A percentile compares a stretch with the other conserved stretches of the same genome.
Evolutionary conservation across 768 basidiomycete genomes (phyloP).

Genomic region (Pleurotus cornucopiae): DNA sequence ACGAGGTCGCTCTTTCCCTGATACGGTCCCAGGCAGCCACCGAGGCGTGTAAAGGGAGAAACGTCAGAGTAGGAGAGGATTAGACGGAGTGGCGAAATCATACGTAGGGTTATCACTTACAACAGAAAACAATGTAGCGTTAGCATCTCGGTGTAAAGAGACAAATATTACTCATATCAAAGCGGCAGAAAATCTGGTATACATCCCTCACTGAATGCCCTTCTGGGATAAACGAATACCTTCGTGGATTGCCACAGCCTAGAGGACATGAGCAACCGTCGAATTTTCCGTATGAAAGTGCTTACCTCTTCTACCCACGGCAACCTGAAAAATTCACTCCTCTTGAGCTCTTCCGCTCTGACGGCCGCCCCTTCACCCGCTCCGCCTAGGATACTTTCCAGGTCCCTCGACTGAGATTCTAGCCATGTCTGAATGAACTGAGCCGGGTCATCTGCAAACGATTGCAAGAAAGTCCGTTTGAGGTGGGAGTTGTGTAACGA

Average conservation of each 20-base stretch:
- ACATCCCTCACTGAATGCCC: neutral
- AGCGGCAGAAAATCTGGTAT: neutral
- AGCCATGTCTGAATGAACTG: conserved; percentile 88
- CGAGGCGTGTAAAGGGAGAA: too few species aligned
- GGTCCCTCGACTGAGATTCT: conserved; percentile 86
- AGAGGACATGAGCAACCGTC: conserved; percentile 13
- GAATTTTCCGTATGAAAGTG: conserved; percentile 3
- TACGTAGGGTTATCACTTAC: neutral
- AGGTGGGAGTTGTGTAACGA: conserved; percentile 83
- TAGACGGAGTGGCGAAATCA: too few species aligned
- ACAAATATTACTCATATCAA: neutral
- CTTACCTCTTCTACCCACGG: conserved; percentile 83
- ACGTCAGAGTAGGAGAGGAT: too few species aligned
- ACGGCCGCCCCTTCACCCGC: conserved; percentile 74
- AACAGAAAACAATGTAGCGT: neutral
- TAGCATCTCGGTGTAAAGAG: neutral
- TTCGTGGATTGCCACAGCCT: conserved; percentile 84
- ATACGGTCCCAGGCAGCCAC: too few species aligned
- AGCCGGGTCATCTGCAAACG: conserved; percentile 76
- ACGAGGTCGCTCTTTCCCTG: neutral
- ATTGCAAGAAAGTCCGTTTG: conserved; percentile 81
- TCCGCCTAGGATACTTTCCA: conserved; percentile 87
- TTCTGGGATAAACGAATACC: conserved; percentile 33
- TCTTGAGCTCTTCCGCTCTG: conserved; percentile 81
- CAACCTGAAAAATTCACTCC: conserved; percentile 87